Conservation (phyloP, 1,284 basidiomycete species). For the Gymnopus androsaceus region DNA sequence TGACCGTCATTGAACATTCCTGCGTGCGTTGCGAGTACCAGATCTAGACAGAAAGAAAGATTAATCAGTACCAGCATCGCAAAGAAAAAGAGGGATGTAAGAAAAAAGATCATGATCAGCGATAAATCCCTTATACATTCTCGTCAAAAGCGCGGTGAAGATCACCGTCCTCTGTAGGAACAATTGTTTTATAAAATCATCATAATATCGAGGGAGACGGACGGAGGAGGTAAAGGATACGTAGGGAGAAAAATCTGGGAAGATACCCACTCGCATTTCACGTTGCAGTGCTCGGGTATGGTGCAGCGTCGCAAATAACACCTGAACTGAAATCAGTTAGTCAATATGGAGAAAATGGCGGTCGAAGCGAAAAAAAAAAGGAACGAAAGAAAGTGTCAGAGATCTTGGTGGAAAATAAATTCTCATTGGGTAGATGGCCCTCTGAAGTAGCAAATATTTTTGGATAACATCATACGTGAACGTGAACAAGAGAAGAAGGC, state of each 20-base stretch:
- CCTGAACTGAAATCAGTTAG: not conserved
- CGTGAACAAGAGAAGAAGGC: not conserved
- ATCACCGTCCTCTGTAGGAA: not conserved
- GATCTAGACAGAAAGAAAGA: too few relatives aligned
- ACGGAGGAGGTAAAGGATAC: not conserved
- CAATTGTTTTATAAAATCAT: slow-evolving; percentile 6
- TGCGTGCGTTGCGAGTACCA: too few relatives aligned
- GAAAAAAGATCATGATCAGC: not conserved
- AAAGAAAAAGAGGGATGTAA: too few relatives aligned
- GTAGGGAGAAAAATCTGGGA: not conserved
- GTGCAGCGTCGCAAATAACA: too few relatives aligned
- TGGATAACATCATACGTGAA: slow-evolving; percentile 3
- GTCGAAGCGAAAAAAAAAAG: not conserved
- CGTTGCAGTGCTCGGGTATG: not conserved
- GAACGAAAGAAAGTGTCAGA: not conserved
- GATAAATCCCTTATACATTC: not conserved
- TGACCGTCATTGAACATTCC: too few relatives aligned
- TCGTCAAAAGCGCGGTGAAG: not conserved
- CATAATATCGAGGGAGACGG: not conserved
- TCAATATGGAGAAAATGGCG: not conserved
- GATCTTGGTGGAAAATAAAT: slow-evolving; percentile 11
- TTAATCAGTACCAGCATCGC: too few relatives aligned
- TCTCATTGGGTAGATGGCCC: slow-evolving; percentile 7
- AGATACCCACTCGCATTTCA: not conserved
- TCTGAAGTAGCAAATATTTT: slow-evolving; percentile 10